phyloP scores from a whole-genome alignment of 192 early-diverging fungal species.

The Phycomyces nitens region DNA sequence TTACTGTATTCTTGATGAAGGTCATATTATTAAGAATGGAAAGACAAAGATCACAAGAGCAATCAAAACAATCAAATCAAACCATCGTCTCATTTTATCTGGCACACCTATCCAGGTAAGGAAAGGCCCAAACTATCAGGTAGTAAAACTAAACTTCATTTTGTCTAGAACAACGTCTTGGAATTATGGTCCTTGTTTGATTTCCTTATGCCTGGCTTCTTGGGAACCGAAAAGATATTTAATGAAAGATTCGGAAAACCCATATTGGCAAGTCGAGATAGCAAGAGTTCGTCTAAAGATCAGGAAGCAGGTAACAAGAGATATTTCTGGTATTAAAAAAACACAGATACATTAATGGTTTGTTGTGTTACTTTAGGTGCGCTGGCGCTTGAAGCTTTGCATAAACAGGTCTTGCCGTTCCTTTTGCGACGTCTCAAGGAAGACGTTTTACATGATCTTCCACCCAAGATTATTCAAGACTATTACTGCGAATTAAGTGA shows the following conservation, averaged over 20 bases:
- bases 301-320: constrained; percentile 52
- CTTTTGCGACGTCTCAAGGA: constrained; percentile 94
- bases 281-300: constrained; percentile 69
- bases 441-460: constrained; percentile 93
- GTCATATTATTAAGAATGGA: constrained; percentile 96
- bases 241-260: constrained; percentile 93
- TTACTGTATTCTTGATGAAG: constrained; percentile 97
- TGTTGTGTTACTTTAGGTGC: constrained; percentile 47
- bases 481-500: constrained; percentile 96
- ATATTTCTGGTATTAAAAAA: background rate
- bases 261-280: constrained; percentile 85
- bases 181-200: constrained; percentile 99
- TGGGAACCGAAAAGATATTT: constrained; percentile 93
- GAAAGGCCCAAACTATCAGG: background rate
- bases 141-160: background rate
- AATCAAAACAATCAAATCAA: constrained; percentile 81
- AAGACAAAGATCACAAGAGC: constrained; percentile 92
- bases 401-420: constrained; percentile 96
- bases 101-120: constrained; percentile 87
- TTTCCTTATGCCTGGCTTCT: constrained; percentile 97
- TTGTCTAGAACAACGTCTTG: constrained; percentile 82
- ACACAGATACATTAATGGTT: constrained; percentile 1
- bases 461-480: constrained; percentile 99
- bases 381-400: constrained; percentile 88
- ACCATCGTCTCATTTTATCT: constrained; percentile 89